A percentile compares a stretch with the other conserved stretches of the same genome.
These are phyloP conservation scores for Zoysia pacifica DNA, from an alignment of 176 grass and related monocot genomes.

Conservation along the genomic window DNA sequence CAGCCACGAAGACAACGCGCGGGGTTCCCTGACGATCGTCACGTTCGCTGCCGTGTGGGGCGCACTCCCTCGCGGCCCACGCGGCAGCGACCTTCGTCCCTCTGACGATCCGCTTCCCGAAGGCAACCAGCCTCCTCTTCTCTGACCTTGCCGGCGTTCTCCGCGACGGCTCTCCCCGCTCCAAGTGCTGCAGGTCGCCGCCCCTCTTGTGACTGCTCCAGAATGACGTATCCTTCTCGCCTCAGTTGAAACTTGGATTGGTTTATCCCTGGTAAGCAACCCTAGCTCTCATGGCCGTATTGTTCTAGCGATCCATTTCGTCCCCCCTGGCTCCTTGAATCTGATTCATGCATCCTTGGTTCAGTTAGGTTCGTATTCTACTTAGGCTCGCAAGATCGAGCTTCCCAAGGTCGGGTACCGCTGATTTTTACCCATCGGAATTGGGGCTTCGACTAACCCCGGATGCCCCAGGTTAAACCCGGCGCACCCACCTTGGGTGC, in stretches of 20 bases:
- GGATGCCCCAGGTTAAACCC: constrained; percentile 24
- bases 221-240: neutral
- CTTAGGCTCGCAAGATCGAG: neutral
- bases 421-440: neutral
- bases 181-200: neutral
- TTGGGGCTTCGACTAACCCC: neutral
- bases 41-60: no score
- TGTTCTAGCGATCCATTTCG: neutral
- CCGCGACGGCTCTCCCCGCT: neutral
- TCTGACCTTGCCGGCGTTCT: neutral
- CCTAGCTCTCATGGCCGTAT: neutral
- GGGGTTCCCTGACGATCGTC: no score
- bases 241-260: neutral
- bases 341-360: neutral
- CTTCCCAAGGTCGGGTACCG: neutral
- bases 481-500: neutral
- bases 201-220: neutral
- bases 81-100: no score
- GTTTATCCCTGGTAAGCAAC: neutral
- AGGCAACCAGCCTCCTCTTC: neutral
- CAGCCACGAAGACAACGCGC: no score
- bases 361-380: neutral
- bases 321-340: neutral
- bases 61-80: no score
- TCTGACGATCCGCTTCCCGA: no score